These are phyloP conservation scores for Fusarium sp. DNA, from an alignment of 2,329 filamentous ascomycete species.

Conservation along the genomic window DNA sequence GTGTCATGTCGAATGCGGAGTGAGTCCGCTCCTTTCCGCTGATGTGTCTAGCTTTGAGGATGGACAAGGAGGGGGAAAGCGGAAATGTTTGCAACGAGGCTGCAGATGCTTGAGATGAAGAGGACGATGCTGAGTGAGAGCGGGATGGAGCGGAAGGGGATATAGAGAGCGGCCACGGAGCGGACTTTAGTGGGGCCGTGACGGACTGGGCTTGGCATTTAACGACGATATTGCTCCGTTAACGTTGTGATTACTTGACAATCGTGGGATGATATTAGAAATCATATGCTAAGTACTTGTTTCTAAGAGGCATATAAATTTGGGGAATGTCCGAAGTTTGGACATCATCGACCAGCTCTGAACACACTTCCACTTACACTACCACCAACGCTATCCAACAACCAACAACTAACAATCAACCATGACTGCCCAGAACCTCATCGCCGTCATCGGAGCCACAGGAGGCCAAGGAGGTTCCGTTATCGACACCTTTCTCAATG, in stretches of 20 bases:
- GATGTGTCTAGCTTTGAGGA: neutral
- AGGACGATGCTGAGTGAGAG: neutral
- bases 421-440: slow-evolving; percentile 32
- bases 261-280: neutral
- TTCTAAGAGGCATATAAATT: neutral
- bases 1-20: neutral
- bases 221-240: neutral
- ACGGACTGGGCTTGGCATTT: neutral
- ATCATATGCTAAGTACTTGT: neutral
- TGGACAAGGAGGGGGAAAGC: neutral
- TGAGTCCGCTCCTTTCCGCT: neutral
- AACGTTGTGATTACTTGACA: neutral
- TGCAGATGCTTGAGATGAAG: neutral
- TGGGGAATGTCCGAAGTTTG: neutral
- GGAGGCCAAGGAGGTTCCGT: slow-evolving; percentile 53
- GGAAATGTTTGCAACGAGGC: neutral
- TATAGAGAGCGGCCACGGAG: neutral
- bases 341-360: neutral
- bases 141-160: neutral
- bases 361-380: neutral
- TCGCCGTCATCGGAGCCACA: slow-evolving; percentile 53
- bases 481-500: slow-evolving; percentile 2
- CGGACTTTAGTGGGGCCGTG: neutral
- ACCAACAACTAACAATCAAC: neutral
- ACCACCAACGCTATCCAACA: neutral